phyloP scores from a whole-genome alignment of 352 stramenopile species.

The Phytophthora rubi region DNA sequence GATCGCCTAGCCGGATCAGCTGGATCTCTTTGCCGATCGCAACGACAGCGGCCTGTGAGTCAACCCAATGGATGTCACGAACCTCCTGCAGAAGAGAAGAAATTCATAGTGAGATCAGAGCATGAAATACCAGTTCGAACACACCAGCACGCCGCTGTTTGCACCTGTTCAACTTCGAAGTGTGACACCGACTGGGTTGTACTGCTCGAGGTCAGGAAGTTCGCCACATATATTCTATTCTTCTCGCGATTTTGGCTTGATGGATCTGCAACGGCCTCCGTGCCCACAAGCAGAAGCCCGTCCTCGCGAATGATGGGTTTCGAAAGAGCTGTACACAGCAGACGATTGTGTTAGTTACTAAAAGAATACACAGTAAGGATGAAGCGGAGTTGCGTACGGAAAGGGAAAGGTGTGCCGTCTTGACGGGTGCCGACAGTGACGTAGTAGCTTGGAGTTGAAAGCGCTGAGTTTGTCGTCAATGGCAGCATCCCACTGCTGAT shows the following conservation, averaged over 20 bases:
- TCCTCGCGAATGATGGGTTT: constrained; percentile 83
- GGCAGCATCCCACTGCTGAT: constrained; percentile 13
- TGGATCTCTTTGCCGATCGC: constrained; percentile 74
- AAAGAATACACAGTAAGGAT: neutral
- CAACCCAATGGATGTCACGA: constrained; percentile 77
- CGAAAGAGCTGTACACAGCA: constrained; percentile 55
- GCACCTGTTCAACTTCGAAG: constrained; percentile 54
- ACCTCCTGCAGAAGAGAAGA: constrained; percentile 56
- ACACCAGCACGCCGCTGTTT: neutral
- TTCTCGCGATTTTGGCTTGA: constrained; percentile 15
- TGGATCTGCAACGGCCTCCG: constrained; percentile 39
- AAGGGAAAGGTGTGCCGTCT: constrained; percentile 48
- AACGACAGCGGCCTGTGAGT: constrained; percentile 45
- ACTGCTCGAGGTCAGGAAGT: constrained; percentile 40
- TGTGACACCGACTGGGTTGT: constrained; percentile 31
- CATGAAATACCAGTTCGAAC: neutral
- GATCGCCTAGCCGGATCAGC: too few species aligned
- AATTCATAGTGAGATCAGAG: neutral
- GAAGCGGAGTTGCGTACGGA: constrained; percentile 37
- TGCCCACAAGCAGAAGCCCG: constrained; percentile 73
- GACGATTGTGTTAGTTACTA: neutral
- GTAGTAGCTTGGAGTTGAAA: constrained; percentile 20
- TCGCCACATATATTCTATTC: constrained; percentile 74
- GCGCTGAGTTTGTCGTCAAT: constrained; percentile 9
- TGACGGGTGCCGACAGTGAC: constrained; percentile 42